A percentile compares a stretch with the other conserved stretches of the same genome.
These are phyloP conservation scores for Inga oerstediana DNA, from an alignment of 306 rosid genomes.

Conservation along the genomic window DNA sequence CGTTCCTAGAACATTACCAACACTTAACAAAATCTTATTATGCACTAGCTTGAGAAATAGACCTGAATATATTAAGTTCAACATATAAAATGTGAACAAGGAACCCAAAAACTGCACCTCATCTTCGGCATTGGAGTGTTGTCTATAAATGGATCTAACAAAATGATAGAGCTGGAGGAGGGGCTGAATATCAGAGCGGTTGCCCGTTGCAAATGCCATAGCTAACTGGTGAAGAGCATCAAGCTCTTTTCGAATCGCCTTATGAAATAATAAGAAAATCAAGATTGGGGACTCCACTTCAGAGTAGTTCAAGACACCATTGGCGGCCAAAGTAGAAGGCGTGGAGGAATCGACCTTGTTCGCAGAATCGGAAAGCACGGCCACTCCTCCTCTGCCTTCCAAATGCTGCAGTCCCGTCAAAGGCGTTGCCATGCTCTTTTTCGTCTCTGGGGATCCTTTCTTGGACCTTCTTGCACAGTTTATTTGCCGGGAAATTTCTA, in stretches of 20 bases:
- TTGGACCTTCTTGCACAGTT: neutral
- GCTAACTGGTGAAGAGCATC: conserved; percentile 83
- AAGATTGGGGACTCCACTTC: conserved; percentile 77
- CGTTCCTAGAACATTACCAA: conserved; percentile 12
- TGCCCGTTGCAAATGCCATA: conserved; percentile 85
- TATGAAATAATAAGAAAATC: conserved; percentile 85
- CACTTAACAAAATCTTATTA: neutral
- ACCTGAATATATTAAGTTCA: neutral
- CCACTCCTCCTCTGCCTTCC: conserved; percentile 82
- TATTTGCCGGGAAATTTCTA: conserved; percentile 16
- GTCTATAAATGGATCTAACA: conserved; percentile 80
- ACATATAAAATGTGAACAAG: neutral
- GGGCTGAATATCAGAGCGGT: conserved; percentile 66
- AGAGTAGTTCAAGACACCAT: conserved; percentile 52
- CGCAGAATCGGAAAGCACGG: conserved; percentile 67
- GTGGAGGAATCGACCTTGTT: conserved; percentile 70
- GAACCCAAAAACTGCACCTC: conserved; percentile 63
- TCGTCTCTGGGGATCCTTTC: neutral
- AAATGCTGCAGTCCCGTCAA: conserved; percentile 61
- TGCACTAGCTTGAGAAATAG: conserved; percentile 3
- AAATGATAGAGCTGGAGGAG: conserved; percentile 79
- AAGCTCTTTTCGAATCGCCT: conserved; percentile 92
- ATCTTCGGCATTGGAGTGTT: conserved; percentile 98
- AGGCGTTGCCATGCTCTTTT: conserved; percentile 71
- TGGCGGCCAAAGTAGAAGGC: conserved; percentile 9